Conservation (phyloP, 2,329 filamentous ascomycete species). For the Talaromyces sp. region DNA sequence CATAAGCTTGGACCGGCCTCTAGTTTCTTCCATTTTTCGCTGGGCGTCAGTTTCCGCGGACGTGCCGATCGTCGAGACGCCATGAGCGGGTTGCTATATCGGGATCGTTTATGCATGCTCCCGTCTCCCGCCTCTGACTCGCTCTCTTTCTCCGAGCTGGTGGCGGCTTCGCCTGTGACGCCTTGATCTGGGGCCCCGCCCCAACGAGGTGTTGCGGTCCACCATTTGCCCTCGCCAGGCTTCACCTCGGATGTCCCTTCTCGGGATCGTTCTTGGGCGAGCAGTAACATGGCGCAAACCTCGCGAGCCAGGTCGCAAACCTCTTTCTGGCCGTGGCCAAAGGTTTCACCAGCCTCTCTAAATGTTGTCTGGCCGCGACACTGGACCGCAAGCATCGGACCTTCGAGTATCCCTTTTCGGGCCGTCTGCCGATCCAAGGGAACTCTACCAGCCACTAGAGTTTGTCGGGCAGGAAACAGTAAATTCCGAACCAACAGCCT, state of each 20-base stretch:
- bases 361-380: conserved; percentile 53
- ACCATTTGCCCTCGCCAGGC: conserved; percentile 56
- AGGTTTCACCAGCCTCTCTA: conserved; percentile 26
- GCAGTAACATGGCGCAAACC: conserved; percentile 50
- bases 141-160: conserved; percentile 20
- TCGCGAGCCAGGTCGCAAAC: conserved; percentile 54
- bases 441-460: conserved; percentile 48
- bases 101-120: conserved; percentile 33
- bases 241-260: conserved; percentile 47
- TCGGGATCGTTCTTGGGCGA: conserved; percentile 57
- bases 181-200: conserved; percentile 44
- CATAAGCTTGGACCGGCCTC: conserved; percentile 48
- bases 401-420: conserved; percentile 52
- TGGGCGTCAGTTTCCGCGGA: conserved; percentile 39
- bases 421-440: conserved; percentile 49
- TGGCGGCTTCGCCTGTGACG: conserved; percentile 26
- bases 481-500: conserved; percentile 45
- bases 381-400: conserved; percentile 53
- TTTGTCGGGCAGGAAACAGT: conserved; percentile 53
- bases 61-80: conserved; percentile 26
- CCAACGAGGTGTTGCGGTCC: conserved; percentile 52
- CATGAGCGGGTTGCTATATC: conserved; percentile 28
- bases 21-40: conserved; percentile 50
- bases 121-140: conserved; percentile 14
- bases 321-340: conserved; percentile 29